Base-by-base conservation (phyloP, 257 asterid genomes). In the Handroanthus guayacan region DNA sequence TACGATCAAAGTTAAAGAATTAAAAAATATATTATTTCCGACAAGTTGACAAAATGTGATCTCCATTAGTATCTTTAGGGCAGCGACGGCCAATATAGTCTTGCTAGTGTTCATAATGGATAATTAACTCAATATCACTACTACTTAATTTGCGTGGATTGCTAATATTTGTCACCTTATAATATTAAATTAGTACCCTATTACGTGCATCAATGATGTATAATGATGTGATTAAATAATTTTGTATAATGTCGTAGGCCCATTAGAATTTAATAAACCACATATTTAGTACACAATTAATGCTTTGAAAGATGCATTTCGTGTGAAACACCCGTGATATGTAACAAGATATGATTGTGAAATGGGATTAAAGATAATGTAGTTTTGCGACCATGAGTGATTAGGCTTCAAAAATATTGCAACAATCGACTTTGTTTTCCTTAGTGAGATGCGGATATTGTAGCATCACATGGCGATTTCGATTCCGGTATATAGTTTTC, bases 1-100 rank as follows among this genome's bases (percentile, higher is more conserved):
- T 74, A 67, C 79, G 65, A 67, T 10, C 9, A 39, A 20, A 2
- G 9, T 31, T 67, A 67, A 67, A 74, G 36, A 39, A 25, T 25
- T 25, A 25, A 25, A 25, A 60, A 45, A 34, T 8, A 5, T 57
- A 52, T 52, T 45, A 57, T 3, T 25, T 68, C 11, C 18, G 38
- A 48, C 68, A 69, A 77, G 75, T 69, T 62, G 85, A 78, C 86
- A 84, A 78, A 81, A 71, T 84, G 67, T 78, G 58, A 81, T 81
- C 88, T 72, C 69, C 80, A 66, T 79, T 72, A 76, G 81, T 78
- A 72, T 84, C 82, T 82, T 69, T 64, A 64, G 75, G 67, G 81
- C 79, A 79, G 80, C 60, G 82, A 76, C 80, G 63, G 67, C 72
- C 84, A 81, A 76, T 83, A 79, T 34, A 25, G 31, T 25, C 77